phyloP scores from a whole-genome alignment of 2,329 filamentous ascomycete genomes.

The Claviceps quebecensis region DNA sequence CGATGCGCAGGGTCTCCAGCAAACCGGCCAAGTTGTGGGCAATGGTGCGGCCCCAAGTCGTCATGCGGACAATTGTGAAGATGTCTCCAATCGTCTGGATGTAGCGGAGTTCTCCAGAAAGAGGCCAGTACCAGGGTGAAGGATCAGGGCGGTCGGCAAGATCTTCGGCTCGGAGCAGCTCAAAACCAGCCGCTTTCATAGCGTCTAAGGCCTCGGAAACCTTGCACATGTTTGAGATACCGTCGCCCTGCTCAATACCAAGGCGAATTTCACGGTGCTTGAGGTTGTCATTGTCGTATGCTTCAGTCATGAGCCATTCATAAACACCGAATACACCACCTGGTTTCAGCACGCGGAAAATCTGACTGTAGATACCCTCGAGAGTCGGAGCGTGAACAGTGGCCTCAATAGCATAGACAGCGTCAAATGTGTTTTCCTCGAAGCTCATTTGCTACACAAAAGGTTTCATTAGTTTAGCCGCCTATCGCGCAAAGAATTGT shows the following conservation, averaged over 20 bases:
- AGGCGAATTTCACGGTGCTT: conserved; percentile 82
- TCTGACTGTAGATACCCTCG: conserved; percentile 85
- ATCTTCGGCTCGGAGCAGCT: conserved; percentile 73
- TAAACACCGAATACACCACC: conserved; percentile 94
- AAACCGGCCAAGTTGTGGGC: conserved; percentile 65
- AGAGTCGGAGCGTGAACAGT: conserved; percentile 88
- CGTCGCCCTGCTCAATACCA: conserved; percentile 88
- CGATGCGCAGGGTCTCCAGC: conserved; percentile 61
- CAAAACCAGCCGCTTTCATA: conserved; percentile 78
- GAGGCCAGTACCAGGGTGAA: conserved; percentile 87
- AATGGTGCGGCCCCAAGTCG: conserved; percentile 60
- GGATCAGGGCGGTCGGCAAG: conserved; percentile 62
- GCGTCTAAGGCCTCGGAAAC: conserved; percentile 68
- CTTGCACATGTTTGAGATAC: conserved; percentile 95
- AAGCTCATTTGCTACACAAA: conserved; percentile 63
- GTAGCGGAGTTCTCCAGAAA: conserved; percentile 74
- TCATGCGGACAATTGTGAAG: conserved; percentile 79
- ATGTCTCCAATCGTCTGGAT: conserved; percentile 68
- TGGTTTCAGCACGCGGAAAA: conserved; percentile 89
- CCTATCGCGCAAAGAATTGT: background rate
- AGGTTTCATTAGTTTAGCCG: background rate
- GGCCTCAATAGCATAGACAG: conserved; percentile 93
- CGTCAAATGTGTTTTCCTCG: conserved; percentile 81
- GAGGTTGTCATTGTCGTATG: conserved; percentile 80
- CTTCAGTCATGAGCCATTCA: conserved; percentile 97